Base-by-base conservation (phyloP, 495 filamentous ascomycete species). In the Hyaloscypha finlandica region DNA sequence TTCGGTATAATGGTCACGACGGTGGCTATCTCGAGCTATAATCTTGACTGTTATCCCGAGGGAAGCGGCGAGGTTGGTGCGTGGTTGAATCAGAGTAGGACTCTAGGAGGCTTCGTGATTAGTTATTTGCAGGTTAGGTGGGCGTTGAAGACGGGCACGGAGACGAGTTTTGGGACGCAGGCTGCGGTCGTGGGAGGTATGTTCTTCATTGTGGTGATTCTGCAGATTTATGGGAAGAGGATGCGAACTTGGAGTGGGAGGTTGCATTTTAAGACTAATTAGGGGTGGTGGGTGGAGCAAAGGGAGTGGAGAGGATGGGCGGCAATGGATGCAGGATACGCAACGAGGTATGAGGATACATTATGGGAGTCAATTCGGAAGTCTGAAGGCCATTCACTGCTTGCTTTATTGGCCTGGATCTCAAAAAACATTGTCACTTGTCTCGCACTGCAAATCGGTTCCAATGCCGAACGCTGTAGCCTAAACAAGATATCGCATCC, bases 41-140 rank as follows among this genome's bases (percentile, higher is more conserved):
- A 58, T 57, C 68, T 79, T 2, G 77, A 79, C 59, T 60, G 57
- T n/a, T 77, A 79, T 64, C 77, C 75, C 20, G 69, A 73, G 59
- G 63, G 39, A 11, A 51, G 33, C 29, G 76, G 74, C 0, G 77
- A 79, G 58, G 71, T 77, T 22, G 72, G 56, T 4, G 63, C 64
- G 19, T 76, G 70, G 73, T 54, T 77, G 59, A 71, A 67, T 29
- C 42, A 71, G 12, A 25, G 35, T 2, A 56, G 75, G 42, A 74
- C 69, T 4, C 33, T 65, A 12, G 73, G 74, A 0, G 75, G 75
- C 0, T 73, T 75, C 63, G 69, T 70, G 35, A 68, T 74, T 31
- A 65, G 61, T n/a, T 77, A 73, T 58, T 62, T 70, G 30, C 72
- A 77, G 62, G 53, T 75, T n/a, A 42, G 37, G 32, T 77, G 74